Base-by-base conservation (phyloP, 2,329 filamentous ascomycete genomes). In the Fusarium albidum region DNA sequence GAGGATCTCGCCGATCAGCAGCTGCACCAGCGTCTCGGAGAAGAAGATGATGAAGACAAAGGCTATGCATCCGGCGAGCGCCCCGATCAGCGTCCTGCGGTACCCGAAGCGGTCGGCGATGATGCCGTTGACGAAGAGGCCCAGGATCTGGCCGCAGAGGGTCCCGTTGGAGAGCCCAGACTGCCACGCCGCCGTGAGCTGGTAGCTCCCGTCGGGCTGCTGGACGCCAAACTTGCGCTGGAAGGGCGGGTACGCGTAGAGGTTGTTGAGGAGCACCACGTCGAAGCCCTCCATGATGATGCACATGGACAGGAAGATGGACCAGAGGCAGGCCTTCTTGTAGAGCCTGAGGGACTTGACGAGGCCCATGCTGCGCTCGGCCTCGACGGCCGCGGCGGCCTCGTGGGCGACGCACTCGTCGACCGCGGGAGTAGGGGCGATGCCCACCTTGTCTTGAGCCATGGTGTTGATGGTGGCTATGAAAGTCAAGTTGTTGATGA, bases 11-110 rank as follows among this genome's bases (percentile, higher is more conserved):
- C 77, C 77, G 5, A 73, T 71, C 3, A 81, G 70, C 0, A 81
- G 73, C 58, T 76, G 69, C 2, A 69, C 55, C 3, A 79, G 68
- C 9, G 68, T 69, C 51, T 74, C 60, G 3, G 76, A 73, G 45
- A 82, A 81, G 68, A 82, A 82, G 41, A 75, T 69, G 49, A 81
- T 73, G 48, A 79, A 81, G 50, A 83, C 77, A 57, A 81, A 80
- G 4, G 66, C 68, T 5, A 71, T 63, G 71, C 75, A 67, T 61
- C 64, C 63, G 2, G 69, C 40, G 6, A 83, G 67, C 0, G 76
- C 73, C 2, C 68, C 73, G 8, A 82, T 73, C 25, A 83, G 73
- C 0, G 78, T 80, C 69, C 76, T 75, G 48, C 77, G 74, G 55
- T 79, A 80, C 0, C 78, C 78, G 37, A 75, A 73, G 1, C 71